Conservation (phyloP, 257 asterid genomes). For the Scutellaria barbata region DNA sequence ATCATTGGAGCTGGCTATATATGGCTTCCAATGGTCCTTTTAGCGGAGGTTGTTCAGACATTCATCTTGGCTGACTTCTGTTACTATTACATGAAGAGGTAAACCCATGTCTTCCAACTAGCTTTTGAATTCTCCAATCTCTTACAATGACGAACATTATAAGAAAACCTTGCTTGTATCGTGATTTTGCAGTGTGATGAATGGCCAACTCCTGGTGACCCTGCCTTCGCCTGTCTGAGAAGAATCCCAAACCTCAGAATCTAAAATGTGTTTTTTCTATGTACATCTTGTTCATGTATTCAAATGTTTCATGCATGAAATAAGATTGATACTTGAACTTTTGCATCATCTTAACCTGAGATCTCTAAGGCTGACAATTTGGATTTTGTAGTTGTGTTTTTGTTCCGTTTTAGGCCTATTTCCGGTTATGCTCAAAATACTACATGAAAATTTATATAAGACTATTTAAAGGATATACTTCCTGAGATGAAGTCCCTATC, state of each 20-base stretch:
- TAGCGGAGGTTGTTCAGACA: slow-evolving; percentile 84
- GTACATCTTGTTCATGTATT: slow-evolving; percentile 34
- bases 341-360: background rate
- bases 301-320: slow-evolving; percentile 12
- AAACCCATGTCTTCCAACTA: background rate
- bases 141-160: background rate
- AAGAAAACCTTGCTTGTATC: background rate
- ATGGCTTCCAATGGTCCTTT: slow-evolving; percentile 73
- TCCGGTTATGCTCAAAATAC: too few species aligned
- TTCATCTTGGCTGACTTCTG: slow-evolving; percentile 92
- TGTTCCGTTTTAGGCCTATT: too few species aligned
- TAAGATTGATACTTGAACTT: background rate
- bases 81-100: slow-evolving; percentile 91
- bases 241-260: slow-evolving; percentile 10
- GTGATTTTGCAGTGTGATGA: slow-evolving; percentile 62
- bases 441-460: too few species aligned
- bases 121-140: background rate
- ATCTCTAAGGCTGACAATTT: too few species aligned
- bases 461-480: too few species aligned
- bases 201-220: slow-evolving; percentile 67
- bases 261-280: slow-evolving; percentile 6
- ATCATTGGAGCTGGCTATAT: slow-evolving; percentile 64
- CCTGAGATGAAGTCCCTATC: too few species aligned
- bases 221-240: slow-evolving; percentile 62
- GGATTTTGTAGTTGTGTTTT: too few species aligned